Evolutionary conservation across 2,329 filamentous ascomycete genomes (phyloP).

Genomic region (Cercospora sp.): DNA sequence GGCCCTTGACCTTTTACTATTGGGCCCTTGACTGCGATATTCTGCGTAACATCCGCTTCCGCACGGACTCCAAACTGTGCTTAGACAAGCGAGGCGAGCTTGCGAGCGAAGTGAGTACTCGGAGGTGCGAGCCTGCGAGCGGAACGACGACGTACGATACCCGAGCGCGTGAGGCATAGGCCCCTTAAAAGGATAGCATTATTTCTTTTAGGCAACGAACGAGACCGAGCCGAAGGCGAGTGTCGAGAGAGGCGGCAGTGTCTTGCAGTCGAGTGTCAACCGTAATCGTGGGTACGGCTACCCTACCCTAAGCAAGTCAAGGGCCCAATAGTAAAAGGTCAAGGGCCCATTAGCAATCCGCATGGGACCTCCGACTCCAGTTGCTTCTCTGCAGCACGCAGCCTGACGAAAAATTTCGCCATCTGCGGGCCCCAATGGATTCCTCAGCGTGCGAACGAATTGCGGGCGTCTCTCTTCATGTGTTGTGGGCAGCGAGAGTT

Average conservation of each 20-base stretch:
- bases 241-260: too few relatives aligned
- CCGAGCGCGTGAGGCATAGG: background rate
- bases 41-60: too few relatives aligned
- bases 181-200: background rate
- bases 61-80: too few relatives aligned
- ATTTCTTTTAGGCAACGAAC: background rate
- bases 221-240: too few relatives aligned
- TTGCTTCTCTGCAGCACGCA: constrained; percentile 1
- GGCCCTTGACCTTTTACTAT: too few relatives aligned
- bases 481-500: background rate
- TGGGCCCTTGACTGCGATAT: too few relatives aligned
- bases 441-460: background rate
- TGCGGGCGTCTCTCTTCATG: background rate
- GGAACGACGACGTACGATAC: background rate
- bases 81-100: background rate
- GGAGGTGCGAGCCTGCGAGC: background rate
- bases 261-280: too few relatives aligned
- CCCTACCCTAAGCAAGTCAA: too few relatives aligned
- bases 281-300: too few relatives aligned
- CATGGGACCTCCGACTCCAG: background rate
- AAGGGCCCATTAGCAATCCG: too few relatives aligned
- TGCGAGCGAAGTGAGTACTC: background rate
- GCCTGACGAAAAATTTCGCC: constrained; percentile 8
- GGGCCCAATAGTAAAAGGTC: too few relatives aligned
- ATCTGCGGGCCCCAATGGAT: constrained; percentile 7